Percentiles rank a stretch among this genome's conserved stretches.
Evolutionary conservation across 78 protist genomes (phyloP).

Genomic region (Cavenderia fasciculata): DNA sequence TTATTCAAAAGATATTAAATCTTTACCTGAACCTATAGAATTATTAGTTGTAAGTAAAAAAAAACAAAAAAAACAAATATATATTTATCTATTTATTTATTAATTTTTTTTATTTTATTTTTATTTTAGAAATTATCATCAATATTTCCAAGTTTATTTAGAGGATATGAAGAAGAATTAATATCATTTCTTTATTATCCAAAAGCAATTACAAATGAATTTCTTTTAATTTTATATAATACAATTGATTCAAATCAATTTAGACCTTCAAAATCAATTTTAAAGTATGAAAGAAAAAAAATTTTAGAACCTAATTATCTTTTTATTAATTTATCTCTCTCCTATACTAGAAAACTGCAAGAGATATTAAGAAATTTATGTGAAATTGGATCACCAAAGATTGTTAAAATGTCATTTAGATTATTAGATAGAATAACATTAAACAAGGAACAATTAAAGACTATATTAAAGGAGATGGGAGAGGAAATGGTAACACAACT

Average conservation of each 20-base stretch:
- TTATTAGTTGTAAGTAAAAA: background rate
- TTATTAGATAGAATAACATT: constrained; percentile 3
- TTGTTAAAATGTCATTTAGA: constrained; percentile 49
- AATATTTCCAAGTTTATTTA: background rate
- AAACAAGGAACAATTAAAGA: background rate
- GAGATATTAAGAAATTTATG: background rate
- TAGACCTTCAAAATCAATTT: background rate
- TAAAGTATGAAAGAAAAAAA: background rate
- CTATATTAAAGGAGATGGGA: background rate
- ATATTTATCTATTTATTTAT: background rate
- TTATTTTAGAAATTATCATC: background rate
- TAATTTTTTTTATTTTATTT: too few relatives aligned
- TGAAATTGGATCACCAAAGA: constrained; percentile 14
- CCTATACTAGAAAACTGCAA: constrained; percentile 10
- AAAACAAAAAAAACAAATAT: background rate
- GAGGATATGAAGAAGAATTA: background rate
- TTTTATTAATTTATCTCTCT: background rate
- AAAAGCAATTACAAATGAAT: background rate
- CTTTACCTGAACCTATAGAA: background rate
- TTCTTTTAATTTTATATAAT: constrained; percentile 3
- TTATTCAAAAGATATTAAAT: constrained; percentile 33
- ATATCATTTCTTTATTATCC: background rate
- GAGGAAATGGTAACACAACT: background rate
- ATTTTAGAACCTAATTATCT: background rate
- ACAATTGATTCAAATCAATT: background rate